Percentiles rank a stretch among this genome's conserved stretches.
phyloP scores from a whole-genome alignment of 129 eudicot genomes.

The carrot (Daucus carota) region DNA sequence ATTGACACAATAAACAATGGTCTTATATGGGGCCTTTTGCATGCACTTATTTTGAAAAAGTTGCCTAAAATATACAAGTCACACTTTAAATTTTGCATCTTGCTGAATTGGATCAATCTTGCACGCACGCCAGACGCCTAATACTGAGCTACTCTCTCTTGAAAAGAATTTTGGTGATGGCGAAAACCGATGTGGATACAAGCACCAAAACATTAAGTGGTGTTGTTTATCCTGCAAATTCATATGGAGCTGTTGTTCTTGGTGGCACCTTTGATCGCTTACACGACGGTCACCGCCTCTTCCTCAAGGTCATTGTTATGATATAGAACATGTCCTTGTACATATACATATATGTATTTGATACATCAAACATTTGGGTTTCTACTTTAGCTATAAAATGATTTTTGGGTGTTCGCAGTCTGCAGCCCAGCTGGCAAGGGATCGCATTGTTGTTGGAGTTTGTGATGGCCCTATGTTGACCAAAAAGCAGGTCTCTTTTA shows the following conservation, averaged over 20 bases:
- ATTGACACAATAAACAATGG: no score
- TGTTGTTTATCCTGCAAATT: slow-evolving; percentile 34
- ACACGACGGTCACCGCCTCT: slow-evolving; percentile 83
- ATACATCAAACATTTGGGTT: no score
- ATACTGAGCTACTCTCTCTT: no score
- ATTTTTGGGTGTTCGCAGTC: slow-evolving; percentile 27
- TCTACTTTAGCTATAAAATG: not conserved
- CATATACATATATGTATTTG: no score
- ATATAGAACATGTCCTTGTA: no score
- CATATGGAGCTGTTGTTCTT: slow-evolving; percentile 58
- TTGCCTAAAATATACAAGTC: no score
- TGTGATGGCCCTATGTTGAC: slow-evolving; percentile 82
- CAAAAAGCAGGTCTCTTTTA: slow-evolving; percentile 50
- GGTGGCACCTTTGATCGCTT: slow-evolving; percentile 95
- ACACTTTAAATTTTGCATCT: no score
- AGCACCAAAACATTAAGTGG: slow-evolving; percentile 5
- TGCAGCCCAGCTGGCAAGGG: slow-evolving; percentile 67
- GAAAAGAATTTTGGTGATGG: not conserved
- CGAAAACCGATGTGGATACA: not conserved
- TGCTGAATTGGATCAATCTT: no score
- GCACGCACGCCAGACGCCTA: no score
- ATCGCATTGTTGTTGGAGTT: slow-evolving; percentile 75
- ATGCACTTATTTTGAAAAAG: no score
- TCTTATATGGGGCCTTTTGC: no score
- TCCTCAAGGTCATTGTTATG: slow-evolving; percentile 50